These are phyloP conservation scores for Cyberlindnera veronae DNA, from an alignment of 805 yeast species.

Conservation along the genomic window DNA sequence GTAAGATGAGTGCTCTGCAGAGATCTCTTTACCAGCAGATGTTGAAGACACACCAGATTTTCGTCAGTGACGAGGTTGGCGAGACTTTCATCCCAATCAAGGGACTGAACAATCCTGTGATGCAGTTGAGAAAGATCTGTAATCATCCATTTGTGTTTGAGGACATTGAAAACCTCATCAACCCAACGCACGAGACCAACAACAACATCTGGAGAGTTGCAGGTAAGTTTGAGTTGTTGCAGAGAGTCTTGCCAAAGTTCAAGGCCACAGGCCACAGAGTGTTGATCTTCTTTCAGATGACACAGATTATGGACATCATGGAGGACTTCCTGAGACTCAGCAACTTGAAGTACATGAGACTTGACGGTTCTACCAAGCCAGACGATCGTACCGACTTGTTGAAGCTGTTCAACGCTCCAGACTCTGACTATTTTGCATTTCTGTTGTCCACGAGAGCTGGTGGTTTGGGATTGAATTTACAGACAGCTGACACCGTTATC, in stretches of 20 bases:
- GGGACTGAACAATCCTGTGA: slow-evolving; percentile 76
- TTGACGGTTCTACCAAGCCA: slow-evolving; percentile 82
- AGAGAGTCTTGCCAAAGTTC: slow-evolving; percentile 71
- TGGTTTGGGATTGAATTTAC: slow-evolving; percentile 82
- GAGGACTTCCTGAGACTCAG: slow-evolving; percentile 72
- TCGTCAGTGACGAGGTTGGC: slow-evolving; percentile 60
- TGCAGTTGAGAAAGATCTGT: slow-evolving; percentile 83
- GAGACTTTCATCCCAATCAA: slow-evolving; percentile 56
- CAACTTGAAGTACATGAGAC: slow-evolving; percentile 66
- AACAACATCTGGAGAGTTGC: slow-evolving; percentile 71
- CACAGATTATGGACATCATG: slow-evolving; percentile 87
- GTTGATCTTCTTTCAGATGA: slow-evolving; percentile 83
- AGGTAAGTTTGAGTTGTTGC: slow-evolving; percentile 79
- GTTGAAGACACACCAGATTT: slow-evolving; percentile 66
- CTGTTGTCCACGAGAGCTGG: slow-evolving; percentile 84
- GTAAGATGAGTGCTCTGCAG: slow-evolving; percentile 74
- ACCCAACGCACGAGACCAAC: slow-evolving; percentile 59
- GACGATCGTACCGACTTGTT: slow-evolving; percentile 78
- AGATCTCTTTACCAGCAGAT: slow-evolving; percentile 69
- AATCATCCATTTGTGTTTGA: slow-evolving; percentile 87
- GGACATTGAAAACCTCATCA: slow-evolving; percentile 69
- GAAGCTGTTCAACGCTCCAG: slow-evolving; percentile 69
- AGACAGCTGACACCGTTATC: slow-evolving; percentile 84
- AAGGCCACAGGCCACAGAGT: slow-evolving; percentile 74
- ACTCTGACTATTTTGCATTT: slow-evolving; percentile 76